Conservation (phyloP, 2,329 filamentous ascomycete species). For the Diaporthe citriasiana region DNA sequence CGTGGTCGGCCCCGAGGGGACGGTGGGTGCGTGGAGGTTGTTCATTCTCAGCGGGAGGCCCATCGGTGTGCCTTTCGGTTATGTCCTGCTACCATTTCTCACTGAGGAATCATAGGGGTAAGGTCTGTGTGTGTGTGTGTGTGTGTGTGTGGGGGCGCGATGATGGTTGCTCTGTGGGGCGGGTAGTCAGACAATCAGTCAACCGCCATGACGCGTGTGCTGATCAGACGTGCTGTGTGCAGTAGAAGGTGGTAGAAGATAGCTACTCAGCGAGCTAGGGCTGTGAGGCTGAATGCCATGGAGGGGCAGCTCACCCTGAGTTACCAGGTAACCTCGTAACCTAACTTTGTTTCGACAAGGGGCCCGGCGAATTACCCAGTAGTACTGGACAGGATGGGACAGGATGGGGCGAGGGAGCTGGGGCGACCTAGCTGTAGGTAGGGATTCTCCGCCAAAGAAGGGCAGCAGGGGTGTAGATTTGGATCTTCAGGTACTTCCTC, state of each 20-base stretch:
- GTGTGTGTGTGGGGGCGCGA: background rate
- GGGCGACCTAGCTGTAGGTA: background rate
- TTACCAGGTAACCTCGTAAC: background rate
- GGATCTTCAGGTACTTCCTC: constrained; percentile 38
- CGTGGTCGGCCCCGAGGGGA: constrained; percentile 82
- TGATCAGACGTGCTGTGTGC: constrained; percentile 10
- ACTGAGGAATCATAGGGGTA: too few species aligned
- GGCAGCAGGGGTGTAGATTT: constrained; percentile 36
- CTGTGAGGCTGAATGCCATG: background rate
- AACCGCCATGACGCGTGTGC: constrained; percentile 41
- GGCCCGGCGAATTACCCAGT: background rate
- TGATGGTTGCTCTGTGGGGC: background rate
- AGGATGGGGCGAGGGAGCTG: constrained; percentile 1
- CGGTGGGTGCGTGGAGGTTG: constrained; percentile 70
- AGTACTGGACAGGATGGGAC: background rate
- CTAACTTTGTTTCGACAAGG: constrained; percentile 11
- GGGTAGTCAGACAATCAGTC: constrained; percentile 36
- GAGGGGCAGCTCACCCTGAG: constrained; percentile 12
- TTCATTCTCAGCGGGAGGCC: constrained; percentile 62
- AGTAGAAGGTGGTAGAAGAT: background rate
- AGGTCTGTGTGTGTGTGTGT: too few species aligned
- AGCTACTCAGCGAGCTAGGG: constrained; percentile 4
- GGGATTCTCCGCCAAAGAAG: constrained; percentile 19
- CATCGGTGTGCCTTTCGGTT: constrained; percentile 44
- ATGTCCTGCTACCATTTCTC: constrained; percentile 37